phyloP scores from a whole-genome alignment of 257 asterid genomes.

The Rubia yunnanensis region DNA sequence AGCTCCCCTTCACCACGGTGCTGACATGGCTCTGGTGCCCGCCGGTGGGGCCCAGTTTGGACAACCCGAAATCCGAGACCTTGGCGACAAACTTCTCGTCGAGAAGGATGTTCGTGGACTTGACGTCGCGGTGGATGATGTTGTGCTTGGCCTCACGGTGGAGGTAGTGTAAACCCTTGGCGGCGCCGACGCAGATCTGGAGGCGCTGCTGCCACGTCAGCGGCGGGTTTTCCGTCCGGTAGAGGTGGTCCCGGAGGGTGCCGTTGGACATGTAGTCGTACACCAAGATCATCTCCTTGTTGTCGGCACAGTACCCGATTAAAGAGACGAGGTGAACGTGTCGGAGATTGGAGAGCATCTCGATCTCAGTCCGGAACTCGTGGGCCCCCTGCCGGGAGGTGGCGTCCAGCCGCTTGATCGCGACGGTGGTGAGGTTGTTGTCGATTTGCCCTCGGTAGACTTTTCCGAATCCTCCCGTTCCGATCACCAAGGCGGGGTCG shows the following conservation, averaged over 20 bases:
- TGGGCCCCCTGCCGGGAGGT: constrained; percentile 42
- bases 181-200: constrained; percentile 53
- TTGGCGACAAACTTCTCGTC: constrained; percentile 59
- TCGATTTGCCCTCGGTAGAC: constrained; percentile 45
- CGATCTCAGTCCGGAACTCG: constrained; percentile 59
- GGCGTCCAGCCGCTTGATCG: constrained; percentile 37
- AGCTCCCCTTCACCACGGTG: constrained; percentile 67
- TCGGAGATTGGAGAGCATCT: constrained; percentile 45
- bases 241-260: constrained; percentile 44
- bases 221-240: constrained; percentile 26
- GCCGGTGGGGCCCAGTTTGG: constrained; percentile 44
- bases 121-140: constrained; percentile 59
- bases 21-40: constrained; percentile 41
- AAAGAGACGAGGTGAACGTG: constrained; percentile 55
- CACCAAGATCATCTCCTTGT: constrained; percentile 54
- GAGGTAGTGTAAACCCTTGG: constrained; percentile 52
- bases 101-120: constrained; percentile 53
- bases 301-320: constrained; percentile 52
- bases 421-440: constrained; percentile 31
- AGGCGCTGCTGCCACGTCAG: constrained; percentile 51
- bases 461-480: constrained; percentile 53
- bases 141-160: constrained; percentile 35
- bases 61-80: constrained; percentile 64
- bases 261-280: constrained; percentile 63
- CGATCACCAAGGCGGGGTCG: constrained; percentile 26